These are phyloP conservation scores for Oryza brachyantha DNA, from an alignment of 176 grass and related monocot genomes.

Conservation along the genomic window DNA sequence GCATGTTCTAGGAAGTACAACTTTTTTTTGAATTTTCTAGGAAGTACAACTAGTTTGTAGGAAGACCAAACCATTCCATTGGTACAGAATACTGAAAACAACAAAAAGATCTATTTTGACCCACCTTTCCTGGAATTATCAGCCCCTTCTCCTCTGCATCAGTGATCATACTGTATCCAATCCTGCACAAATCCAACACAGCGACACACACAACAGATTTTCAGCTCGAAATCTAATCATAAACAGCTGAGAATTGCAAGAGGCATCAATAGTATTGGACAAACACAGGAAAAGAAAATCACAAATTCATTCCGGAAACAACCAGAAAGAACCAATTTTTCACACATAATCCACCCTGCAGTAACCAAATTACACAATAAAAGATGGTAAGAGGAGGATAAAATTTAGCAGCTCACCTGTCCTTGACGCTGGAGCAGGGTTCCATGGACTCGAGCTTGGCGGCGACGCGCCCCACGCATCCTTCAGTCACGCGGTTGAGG, in stretches of 20 bases:
- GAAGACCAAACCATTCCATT: not conserved
- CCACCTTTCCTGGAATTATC: constrained; percentile 64
- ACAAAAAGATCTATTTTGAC: not conserved
- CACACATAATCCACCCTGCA: not conserved
- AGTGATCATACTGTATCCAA: constrained; percentile 91
- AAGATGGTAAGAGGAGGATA: too few species aligned
- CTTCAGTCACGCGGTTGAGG: constrained; percentile 71
- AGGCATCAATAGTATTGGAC: too few species aligned
- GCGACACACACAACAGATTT: not conserved
- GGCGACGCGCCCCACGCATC: constrained; percentile 65
- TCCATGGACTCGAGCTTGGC: constrained; percentile 97
- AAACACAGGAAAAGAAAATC: not conserved
- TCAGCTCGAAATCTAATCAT: not conserved
- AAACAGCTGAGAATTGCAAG: not conserved
- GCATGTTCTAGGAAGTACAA: not conserved
- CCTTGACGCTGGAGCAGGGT: constrained; percentile 97
- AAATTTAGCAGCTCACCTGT: constrained; percentile 36
- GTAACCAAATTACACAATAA: not conserved
- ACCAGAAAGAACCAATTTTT: not conserved
- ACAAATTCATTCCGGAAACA: not conserved
- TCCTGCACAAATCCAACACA: constrained; percentile 41
- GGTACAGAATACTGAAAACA: not conserved
- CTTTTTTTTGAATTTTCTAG: too few species aligned
- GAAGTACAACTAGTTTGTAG: not conserved
- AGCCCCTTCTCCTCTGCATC: constrained; percentile 74